These are phyloP conservation scores for Kluyveromyces siamensis DNA, from an alignment of 805 yeast species.

Conservation along the genomic window DNA sequence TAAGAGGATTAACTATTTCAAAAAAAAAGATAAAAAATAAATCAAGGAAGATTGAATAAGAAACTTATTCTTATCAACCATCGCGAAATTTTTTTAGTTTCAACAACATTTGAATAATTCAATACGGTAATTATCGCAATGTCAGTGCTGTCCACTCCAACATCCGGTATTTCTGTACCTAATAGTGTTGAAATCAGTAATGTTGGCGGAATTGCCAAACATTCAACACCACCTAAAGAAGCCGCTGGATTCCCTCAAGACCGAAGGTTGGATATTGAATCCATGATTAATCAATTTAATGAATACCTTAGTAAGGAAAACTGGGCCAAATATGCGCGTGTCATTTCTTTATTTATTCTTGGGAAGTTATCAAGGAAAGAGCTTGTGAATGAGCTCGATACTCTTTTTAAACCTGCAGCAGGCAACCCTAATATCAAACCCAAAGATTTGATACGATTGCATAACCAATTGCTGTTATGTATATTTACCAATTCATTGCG, in stretches of 20 bases:
- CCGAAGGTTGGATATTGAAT: constrained; percentile 50
- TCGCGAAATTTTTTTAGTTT: not conserved
- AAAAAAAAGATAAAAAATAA: too few species aligned
- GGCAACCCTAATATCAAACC: constrained; percentile 1
- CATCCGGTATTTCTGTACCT: constrained; percentile 5
- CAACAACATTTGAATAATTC: not conserved
- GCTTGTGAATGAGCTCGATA: constrained; percentile 47
- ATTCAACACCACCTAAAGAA: constrained; percentile 3
- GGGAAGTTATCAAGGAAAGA: constrained; percentile 77
- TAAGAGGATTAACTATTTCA: too few species aligned
- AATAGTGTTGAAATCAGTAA: constrained; percentile 3
- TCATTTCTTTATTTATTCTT: constrained; percentile 63
- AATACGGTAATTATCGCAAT: not conserved
- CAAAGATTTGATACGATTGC: constrained; percentile 35
- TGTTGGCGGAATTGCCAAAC: not conserved
- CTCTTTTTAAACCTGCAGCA: constrained; percentile 33
- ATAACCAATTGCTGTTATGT: constrained; percentile 74
- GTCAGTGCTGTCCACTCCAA: constrained; percentile 5
- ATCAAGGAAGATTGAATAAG: not conserved
- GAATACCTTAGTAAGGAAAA: constrained; percentile 54
- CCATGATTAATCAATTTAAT: constrained; percentile 65
- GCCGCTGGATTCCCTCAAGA: constrained; percentile 5
- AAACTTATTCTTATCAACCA: not conserved
- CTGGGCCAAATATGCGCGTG: constrained; percentile 83
- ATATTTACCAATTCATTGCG: constrained; percentile 77